These are phyloP conservation scores for Cercospora sp. DNA, from an alignment of 2,329 filamentous ascomycete species.

Conservation along the genomic window DNA sequence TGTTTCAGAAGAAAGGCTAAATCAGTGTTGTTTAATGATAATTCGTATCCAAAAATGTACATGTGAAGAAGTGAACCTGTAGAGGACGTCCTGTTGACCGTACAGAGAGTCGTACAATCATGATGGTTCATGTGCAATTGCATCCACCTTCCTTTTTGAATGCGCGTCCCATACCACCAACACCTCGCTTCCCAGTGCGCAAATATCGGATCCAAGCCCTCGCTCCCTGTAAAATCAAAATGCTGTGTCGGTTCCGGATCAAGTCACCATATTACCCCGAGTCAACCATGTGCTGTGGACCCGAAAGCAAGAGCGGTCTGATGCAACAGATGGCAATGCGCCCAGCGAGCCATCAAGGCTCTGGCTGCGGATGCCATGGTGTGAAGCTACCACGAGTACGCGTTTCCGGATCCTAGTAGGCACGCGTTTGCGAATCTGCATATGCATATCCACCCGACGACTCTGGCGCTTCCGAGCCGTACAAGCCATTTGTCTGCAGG, in stretches of 20 bases:
- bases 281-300: not conserved
- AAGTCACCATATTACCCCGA: not conserved
- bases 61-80: conserved; percentile 6
- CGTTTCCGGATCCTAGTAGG: not conserved
- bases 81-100: conserved; percentile 8
- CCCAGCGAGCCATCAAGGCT: not conserved
- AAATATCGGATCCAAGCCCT: not conserved
- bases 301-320: not conserved
- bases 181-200: conserved; percentile 6
- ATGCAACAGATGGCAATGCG: not conserved
- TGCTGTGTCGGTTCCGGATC: not conserved
- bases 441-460: conserved; percentile 11
- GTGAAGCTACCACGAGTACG: not conserved
- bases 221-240: conserved; percentile 4
- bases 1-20: not conserved
- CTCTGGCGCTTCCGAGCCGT: conserved; percentile 10
- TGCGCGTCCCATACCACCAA: conserved; percentile 10
- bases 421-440: conserved; percentile 6
- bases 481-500: conserved; percentile 8
- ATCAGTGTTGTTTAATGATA: not conserved
- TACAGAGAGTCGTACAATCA: conserved; percentile 11
- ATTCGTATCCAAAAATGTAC: conserved; percentile 2
- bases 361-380: not conserved
- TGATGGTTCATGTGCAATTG: not conserved
- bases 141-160: conserved; percentile 11